phyloP scores from a whole-genome alignment of 768 basidiomycete species.

The Dentipellis sp. region DNA sequence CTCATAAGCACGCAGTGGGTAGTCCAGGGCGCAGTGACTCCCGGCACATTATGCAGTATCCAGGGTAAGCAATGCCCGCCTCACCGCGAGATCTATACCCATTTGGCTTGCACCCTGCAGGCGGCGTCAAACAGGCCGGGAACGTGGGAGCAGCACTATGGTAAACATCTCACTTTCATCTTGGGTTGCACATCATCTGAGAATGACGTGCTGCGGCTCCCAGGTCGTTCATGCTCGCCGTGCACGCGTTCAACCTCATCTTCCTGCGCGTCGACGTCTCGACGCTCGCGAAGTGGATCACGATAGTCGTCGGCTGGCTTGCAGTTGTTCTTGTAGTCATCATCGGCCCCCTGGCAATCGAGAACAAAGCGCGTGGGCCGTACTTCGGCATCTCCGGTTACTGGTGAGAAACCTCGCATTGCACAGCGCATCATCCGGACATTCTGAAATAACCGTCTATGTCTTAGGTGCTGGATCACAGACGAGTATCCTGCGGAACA shows the following conservation, averaged over 20 bases:
- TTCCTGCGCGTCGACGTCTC: slow-evolving; percentile 27
- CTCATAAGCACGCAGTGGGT: slow-evolving; percentile 24
- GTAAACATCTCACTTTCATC: slow-evolving; percentile 14
- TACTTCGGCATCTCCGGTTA: slow-evolving; percentile 37
- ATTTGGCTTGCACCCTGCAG: slow-evolving; percentile 11
- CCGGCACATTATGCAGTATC: slow-evolving; percentile 18
- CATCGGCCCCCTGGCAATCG: slow-evolving; percentile 29
- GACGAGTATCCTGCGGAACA: slow-evolving; percentile 28
- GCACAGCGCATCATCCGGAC: background rate
- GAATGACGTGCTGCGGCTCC: slow-evolving; percentile 15
- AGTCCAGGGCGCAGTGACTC: slow-evolving; percentile 15
- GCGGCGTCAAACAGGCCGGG: slow-evolving; percentile 31
- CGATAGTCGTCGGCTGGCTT: slow-evolving; percentile 27
- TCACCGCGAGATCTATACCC: background rate
- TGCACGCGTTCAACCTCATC: slow-evolving; percentile 28
- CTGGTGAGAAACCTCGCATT: slow-evolving; percentile 25
- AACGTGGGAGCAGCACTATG: slow-evolving; percentile 35
- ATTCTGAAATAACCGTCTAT: background rate
- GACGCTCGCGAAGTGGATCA: slow-evolving; percentile 16
- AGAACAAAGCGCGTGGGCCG: slow-evolving; percentile 24
- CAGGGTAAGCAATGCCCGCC: slow-evolving; percentile 15
- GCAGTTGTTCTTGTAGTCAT: slow-evolving; percentile 24
- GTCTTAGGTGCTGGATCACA: slow-evolving; percentile 36
- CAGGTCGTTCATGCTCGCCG: slow-evolving; percentile 24
- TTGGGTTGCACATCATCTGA: slow-evolving; percentile 13